These are phyloP conservation scores for Fusarium abutilonis DNA, from an alignment of 2,329 filamentous ascomycete genomes.

Conservation along the genomic window DNA sequence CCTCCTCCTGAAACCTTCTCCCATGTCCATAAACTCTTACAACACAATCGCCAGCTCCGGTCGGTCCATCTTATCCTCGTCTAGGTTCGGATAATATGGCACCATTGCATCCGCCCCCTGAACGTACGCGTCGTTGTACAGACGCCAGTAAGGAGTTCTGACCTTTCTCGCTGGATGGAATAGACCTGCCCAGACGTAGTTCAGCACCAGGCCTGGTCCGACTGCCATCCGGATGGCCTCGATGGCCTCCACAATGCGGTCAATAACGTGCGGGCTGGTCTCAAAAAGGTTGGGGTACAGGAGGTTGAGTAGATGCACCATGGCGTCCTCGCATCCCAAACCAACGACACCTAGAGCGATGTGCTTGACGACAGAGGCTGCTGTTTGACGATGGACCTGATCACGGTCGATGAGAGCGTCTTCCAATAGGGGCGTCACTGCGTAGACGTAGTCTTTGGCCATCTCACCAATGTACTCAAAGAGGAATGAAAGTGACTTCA, in stretches of 20 bases:
- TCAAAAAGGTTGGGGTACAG: conserved; percentile 98
- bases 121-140: conserved; percentile 98
- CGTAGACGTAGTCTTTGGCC: conserved; percentile 99
- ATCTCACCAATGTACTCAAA: conserved; percentile 99
- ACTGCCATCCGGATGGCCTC: conserved; percentile 95
- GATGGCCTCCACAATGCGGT: conserved; percentile 96
- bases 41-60: conserved; percentile 86
- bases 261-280: conserved; percentile 97
- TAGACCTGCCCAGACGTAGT: conserved; percentile 97
- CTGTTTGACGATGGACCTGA: conserved; percentile 97
- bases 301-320: conserved; percentile 96
- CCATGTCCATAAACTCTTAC: conserved; percentile 55
- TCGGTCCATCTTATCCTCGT: conserved; percentile 80
- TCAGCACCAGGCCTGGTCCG: conserved; percentile 91
- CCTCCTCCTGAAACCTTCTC: conserved; percentile 20
- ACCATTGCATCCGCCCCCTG: conserved; percentile 94
- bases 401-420: conserved; percentile 98
- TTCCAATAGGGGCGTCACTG: conserved; percentile 93
- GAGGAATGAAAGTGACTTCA: conserved; percentile 95
- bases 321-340: conserved; percentile 95
- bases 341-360: conserved; percentile 97
- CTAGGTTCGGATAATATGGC: conserved; percentile 90
- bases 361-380: conserved; percentile 96
- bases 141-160: conserved; percentile 90
- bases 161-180: conserved; percentile 98